Evolutionary conservation across 1,284 basidiomycete genomes (phyloP).

Genomic region (Leccinum fallax): DNA sequence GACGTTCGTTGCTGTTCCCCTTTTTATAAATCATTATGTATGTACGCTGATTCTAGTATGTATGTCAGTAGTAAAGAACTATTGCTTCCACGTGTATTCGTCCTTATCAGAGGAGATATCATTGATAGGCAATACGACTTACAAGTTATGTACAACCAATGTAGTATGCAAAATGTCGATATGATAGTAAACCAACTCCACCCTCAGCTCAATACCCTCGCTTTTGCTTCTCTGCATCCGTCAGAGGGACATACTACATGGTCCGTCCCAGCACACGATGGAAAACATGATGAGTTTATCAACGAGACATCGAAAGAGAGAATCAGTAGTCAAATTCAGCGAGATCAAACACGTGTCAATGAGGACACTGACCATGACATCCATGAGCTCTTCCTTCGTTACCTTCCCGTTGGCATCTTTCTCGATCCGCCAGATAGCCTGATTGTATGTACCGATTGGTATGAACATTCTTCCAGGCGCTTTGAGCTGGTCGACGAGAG

Average conservation of each 20-base stretch:
- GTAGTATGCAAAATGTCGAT: neutral
- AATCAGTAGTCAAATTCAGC: slow-evolving; percentile 17
- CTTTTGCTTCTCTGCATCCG: slow-evolving; percentile 29
- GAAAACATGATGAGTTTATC: neutral
- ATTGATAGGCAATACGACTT: neutral
- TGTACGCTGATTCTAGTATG: slow-evolving; percentile 11
- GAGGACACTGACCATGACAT: slow-evolving; percentile 66
- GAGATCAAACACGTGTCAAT: slow-evolving; percentile 12
- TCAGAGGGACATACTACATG: slow-evolving; percentile 32
- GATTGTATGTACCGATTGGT: slow-evolving; percentile 72
- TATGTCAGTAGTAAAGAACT: neutral
- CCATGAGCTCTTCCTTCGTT: slow-evolving; percentile 70
- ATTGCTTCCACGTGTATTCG: too few species aligned
- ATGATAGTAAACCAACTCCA: neutral
- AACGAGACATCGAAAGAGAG: neutral
- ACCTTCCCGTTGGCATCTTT: slow-evolving; percentile 78
- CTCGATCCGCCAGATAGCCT: slow-evolving; percentile 78
- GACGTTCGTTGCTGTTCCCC: neutral
- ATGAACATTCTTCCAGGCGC: slow-evolving; percentile 92
- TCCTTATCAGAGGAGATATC: neutral
- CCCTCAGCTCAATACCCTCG: slow-evolving; percentile 21
- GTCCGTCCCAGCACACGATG: neutral
- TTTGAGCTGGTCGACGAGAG: slow-evolving; percentile 82
- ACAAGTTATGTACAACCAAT: neutral
- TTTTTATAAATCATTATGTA: slow-evolving; percentile 27